These are phyloP conservation scores for Fagopyrum tataricum DNA, from an alignment of 148 eudicot genomes.

Conservation along the genomic window DNA sequence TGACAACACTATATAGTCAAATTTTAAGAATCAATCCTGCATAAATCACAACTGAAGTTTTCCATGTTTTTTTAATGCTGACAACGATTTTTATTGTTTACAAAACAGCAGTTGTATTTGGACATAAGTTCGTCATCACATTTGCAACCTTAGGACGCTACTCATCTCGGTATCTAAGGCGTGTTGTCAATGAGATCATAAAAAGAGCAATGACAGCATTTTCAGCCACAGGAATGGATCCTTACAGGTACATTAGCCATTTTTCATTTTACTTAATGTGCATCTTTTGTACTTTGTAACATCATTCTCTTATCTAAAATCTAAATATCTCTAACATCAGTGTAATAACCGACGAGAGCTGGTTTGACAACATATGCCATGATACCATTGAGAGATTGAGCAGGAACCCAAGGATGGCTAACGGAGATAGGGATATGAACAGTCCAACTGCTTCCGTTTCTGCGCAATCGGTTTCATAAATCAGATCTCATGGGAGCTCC, in stretches of 20 bases:
- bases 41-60: too few species aligned
- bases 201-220: constrained; percentile 65
- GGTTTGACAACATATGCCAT: constrained; percentile 74
- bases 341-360: constrained; percentile 34
- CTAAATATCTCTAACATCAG: background rate
- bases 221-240: constrained; percentile 78
- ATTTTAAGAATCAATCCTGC: too few species aligned
- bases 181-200: constrained; percentile 81
- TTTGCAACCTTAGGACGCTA: constrained; percentile 94
- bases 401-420: constrained; percentile 55
- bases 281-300: background rate
- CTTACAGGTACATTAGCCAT: constrained; percentile 46
- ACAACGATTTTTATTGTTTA: background rate
- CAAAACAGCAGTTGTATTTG: constrained; percentile 61
- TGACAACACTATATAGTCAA: too few species aligned
- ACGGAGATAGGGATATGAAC: constrained; percentile 65
- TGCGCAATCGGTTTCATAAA: constrained; percentile 82
- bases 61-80: constrained; percentile 1
- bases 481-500: constrained; percentile 85
- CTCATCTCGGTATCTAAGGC: constrained; percentile 72
- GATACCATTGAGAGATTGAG: constrained; percentile 70
- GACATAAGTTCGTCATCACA: constrained; percentile 86
- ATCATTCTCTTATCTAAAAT: background rate
- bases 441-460: constrained; percentile 97
- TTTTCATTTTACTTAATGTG: background rate